These are phyloP conservation scores for Rubus parviflorus DNA, from an alignment of 306 rosid genomes.

Conservation along the genomic window DNA sequence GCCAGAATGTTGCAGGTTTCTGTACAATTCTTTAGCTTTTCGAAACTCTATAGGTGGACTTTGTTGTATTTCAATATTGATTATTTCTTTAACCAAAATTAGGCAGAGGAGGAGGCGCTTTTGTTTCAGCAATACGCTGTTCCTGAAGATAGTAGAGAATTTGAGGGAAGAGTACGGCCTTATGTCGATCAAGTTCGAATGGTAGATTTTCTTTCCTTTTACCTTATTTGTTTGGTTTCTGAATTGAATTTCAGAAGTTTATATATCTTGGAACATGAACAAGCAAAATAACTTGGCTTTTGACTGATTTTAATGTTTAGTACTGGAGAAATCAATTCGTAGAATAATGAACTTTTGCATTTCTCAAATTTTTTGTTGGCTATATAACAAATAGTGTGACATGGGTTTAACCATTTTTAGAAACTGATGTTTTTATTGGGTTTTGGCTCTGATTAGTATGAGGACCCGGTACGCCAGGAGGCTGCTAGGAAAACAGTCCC, in stretches of 20 bases:
- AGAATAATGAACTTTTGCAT: background rate
- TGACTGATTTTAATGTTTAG: too few relatives aligned
- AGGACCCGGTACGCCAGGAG: slow-evolving; percentile 66
- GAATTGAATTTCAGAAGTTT: background rate
- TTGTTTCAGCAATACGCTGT: slow-evolving; percentile 57
- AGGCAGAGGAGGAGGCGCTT: slow-evolving; percentile 78
- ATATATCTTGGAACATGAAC: background rate
- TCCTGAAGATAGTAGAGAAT: slow-evolving; percentile 25
- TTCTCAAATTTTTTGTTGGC: background rate
- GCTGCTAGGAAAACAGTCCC: slow-evolving; percentile 84
- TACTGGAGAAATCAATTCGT: background rate
- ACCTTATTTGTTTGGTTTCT: background rate
- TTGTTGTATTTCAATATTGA: background rate
- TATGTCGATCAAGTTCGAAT: slow-evolving; percentile 49
- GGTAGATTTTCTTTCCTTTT: slow-evolving; percentile 45
- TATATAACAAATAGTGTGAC: too few relatives aligned
- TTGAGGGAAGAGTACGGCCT: slow-evolving; percentile 54
- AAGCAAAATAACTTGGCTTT: too few relatives aligned
- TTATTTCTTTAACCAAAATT: background rate
- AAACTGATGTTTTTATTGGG: background rate
- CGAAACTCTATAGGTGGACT: background rate
- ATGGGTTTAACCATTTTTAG: too few relatives aligned
- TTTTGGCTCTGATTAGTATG: slow-evolving; percentile 53
- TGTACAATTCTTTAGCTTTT: slow-evolving; percentile 1
- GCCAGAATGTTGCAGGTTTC: slow-evolving; percentile 68